Base-by-base conservation (phyloP, 2,329 filamentous ascomycete species). In the Exserohilum rostratum region DNA sequence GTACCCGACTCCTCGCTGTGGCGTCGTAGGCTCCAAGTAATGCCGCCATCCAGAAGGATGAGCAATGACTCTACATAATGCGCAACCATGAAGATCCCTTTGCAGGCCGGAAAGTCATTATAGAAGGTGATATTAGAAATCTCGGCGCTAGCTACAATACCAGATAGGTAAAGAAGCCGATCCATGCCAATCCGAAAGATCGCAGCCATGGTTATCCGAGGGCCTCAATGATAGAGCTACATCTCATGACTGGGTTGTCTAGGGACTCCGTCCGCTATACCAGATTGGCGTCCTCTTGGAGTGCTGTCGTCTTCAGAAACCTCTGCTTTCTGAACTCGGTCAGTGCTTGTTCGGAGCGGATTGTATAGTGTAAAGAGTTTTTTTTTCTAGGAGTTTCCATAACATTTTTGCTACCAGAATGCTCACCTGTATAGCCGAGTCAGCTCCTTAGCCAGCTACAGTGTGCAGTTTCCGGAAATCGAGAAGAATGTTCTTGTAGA, bases 1-100 rank as follows among this genome's bases (percentile, higher is more conserved):
- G 42, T 13, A 22, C 42, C 42, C 42, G 42, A 13, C 25, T 30
- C 13, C 11, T 18, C 25, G 42, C 27, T 22, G 42, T 45, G 42
- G 42, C 42, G 42, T 45, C 27, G 42, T 5, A 45, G 11, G 42
- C 42, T 45, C 42, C 42, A 45, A n/a, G 42, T 45, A 3, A 45
- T 45, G 27, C 42, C 42, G 42, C 42, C 42, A 33, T 45, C 29
- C 42, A 31, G 42, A 22, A 45, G 42, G 42, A 45, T 45, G 42
- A 45, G 27, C 6, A 45, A n/a, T 25, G 31, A 25, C 25, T 45
- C 31, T 33, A 25, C 27, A 33, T 25, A 45, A 3, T 45, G 42
- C 42, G 42, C 42, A 6, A 45, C 42, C 42, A 45, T 25, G 11
- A 45, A 25, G 42, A 45, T 45, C 5, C 42, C 42, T 45, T 45